Evolutionary conservation across 768 basidiomycete species (phyloP), one percentile per base, ranked within the genome.

Genomic region (Gautieria morchelliformis): DNA sequence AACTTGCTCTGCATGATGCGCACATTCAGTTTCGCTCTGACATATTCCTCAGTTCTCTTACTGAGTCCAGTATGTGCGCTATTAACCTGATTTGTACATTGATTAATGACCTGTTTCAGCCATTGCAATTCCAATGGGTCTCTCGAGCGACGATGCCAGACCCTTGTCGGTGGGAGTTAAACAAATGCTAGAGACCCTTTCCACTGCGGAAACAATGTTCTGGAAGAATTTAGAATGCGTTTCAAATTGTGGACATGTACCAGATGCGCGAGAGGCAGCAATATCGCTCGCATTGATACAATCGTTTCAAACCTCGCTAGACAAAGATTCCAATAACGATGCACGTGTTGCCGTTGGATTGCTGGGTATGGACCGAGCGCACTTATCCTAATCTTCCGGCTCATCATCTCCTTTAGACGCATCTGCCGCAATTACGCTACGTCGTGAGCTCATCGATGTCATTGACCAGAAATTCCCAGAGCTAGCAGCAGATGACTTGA

Each of bases 31-130:
- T 95, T 74, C 81, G 81, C 33, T 77, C 82, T 0, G 93, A 97
- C 66, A 88, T 96, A 74, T 89, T 93, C 67, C 74, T 96, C 58
- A 93, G 86, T 65, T 93, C 93, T 17, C 72, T 97, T 22, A 80
- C 86, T 0, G 95, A 98, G 67, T 95, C 95, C 1, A 85, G 93
- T 95, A 64, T 37, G 90, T 72, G 15, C 27, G 44, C 27, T 37
- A 47, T 24, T 46, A 39, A n/a, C 37, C 20, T 49, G 48, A 42
- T 44, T 58, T 20, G 12, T 15, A 8, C 17, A 9, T 17, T 5
- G 20, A 27, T 14, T 48, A 47, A 63, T 58, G 64, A 5, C 48
- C 58, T 19, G 35, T 56, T 14, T 61, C 27, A 96, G 88, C 89
- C 22, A 86, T 95, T 59, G 82, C 90, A 3, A 76, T 93, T 56